Evolutionary conservation across 2,329 filamentous ascomycete genomes (phyloP).

Genomic region (Elsinoe arachidis): DNA sequence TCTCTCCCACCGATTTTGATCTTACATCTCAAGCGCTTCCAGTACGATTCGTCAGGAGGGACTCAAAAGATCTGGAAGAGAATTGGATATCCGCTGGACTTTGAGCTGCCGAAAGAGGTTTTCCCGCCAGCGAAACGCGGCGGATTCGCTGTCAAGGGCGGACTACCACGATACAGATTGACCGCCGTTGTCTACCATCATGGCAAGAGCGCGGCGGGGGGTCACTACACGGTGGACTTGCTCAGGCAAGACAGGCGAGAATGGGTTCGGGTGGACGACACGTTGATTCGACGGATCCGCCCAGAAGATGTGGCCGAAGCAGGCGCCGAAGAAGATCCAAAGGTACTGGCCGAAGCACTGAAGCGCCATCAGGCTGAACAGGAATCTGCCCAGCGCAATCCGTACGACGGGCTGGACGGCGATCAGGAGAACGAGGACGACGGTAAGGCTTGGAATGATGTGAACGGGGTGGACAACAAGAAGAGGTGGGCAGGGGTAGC

Average conservation of each 20-base stretch:
- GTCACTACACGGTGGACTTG: conserved; percentile 97
- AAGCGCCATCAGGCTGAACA: conserved; percentile 52
- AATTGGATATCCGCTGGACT: conserved; percentile 85
- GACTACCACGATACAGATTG: conserved; percentile 73
- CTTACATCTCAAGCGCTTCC: conserved; percentile 92
- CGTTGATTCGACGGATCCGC: conserved; percentile 72
- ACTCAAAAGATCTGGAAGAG: conserved; percentile 99
- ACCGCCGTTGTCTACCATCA: conserved; percentile 94
- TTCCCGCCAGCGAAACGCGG: conserved; percentile 69
- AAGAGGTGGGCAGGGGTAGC: conserved; percentile 53
- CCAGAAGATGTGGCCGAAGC: conserved; percentile 83
- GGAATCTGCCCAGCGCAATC: conserved; percentile 51
- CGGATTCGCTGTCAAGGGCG: conserved; percentile 55
- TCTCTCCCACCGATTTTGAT: conserved; percentile 84
- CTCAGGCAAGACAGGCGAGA: conserved; percentile 87
- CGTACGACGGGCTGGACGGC: conserved; percentile 61
- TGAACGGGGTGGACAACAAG: conserved; percentile 50
- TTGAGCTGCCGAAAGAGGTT: conserved; percentile 86
- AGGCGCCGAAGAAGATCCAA: conserved; percentile 70
- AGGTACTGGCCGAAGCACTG: conserved; percentile 55
- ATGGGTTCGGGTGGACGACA: conserved; percentile 96
- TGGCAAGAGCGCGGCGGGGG: conserved; percentile 89
- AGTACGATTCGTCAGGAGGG: conserved; percentile 79
- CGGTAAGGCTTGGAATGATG: conserved; percentile 70
- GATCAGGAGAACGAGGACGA: conserved; percentile 58